Percentiles rank a stretch among this genome's conserved stretches.
Evolutionary conservation across 23 red algal species (phyloP).

Genomic region (Gracilariopsis chorda): DNA sequence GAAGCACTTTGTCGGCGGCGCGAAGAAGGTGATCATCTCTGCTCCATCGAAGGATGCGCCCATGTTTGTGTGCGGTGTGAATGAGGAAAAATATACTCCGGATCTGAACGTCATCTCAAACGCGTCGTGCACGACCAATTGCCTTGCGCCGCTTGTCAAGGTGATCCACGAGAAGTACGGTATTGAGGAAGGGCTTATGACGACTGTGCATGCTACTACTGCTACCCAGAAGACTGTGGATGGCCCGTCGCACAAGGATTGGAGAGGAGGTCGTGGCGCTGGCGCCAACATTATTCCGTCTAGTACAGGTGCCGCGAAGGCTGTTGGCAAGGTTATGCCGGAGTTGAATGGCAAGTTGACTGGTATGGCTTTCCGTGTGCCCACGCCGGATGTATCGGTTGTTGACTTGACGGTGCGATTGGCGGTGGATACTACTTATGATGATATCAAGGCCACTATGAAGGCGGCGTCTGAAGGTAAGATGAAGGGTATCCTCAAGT

Average conservation of each 20-base stretch:
- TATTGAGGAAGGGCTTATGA: constrained; percentile 97
- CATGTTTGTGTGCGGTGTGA: constrained; percentile 99
- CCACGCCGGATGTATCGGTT: constrained; percentile 96
- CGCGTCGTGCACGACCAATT: constrained; percentile 99
- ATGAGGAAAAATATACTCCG: constrained; percentile 94
- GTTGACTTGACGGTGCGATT: constrained; percentile 96
- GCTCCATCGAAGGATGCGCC: constrained; percentile 98
- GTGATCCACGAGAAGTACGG: constrained; percentile 97
- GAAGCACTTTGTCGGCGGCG: constrained; percentile 90
- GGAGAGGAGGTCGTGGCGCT: constrained; percentile 95
- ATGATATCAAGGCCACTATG: constrained; percentile 97
- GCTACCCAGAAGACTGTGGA: constrained; percentile 99
- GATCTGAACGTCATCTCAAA: constrained; percentile 96
- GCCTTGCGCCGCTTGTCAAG: constrained; percentile 96
- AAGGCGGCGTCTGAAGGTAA: constrained; percentile 90
- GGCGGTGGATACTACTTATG: constrained; percentile 81
- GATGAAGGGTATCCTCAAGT: constrained; percentile 92
- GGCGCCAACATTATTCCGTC: constrained; percentile 94
- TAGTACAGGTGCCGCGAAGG: constrained; percentile 96
- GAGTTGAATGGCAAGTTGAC: constrained; percentile 99
- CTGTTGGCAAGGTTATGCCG: constrained; percentile 98
- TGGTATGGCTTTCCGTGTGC: constrained; percentile 99
- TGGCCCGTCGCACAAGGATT: constrained; percentile 95
- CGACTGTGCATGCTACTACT: constrained; percentile 98
- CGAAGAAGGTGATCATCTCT: constrained; percentile 99